Evolutionary conservation across 371 early-diverging fungal genomes (phyloP).

Genomic region (Syncephalastrum racemosum): DNA sequence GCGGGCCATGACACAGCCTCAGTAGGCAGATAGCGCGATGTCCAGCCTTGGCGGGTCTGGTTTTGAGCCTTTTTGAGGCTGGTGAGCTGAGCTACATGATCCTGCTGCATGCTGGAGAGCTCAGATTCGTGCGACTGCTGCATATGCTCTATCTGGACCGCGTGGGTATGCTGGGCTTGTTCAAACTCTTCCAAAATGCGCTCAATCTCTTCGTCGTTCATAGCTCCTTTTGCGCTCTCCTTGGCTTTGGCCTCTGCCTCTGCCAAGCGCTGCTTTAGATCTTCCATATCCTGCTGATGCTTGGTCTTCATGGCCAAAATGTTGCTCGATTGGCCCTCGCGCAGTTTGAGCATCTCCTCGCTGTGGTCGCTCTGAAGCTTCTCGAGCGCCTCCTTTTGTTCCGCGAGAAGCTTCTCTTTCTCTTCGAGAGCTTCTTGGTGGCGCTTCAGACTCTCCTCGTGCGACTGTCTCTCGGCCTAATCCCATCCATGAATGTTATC

Average conservation of each 20-base stretch:
- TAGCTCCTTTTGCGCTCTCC: constrained; percentile 20
- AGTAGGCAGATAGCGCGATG: constrained; percentile 34
- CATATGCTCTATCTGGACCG: constrained; percentile 37
- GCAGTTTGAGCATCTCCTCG: constrained; percentile 27
- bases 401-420: constrained; percentile 34
- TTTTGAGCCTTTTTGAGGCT: constrained; percentile 28
- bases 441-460: constrained; percentile 40
- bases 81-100: constrained; percentile 36
- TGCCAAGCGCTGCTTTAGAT: constrained; percentile 29
- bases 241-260: constrained; percentile 29
- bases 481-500: neutral
- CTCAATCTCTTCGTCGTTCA: constrained; percentile 76
- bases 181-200: constrained; percentile 79
- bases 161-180: constrained; percentile 38
- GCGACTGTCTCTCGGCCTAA: constrained; percentile 35
- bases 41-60: constrained; percentile 25
- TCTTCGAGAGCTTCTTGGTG: constrained; percentile 43
- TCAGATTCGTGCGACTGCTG: constrained; percentile 42
- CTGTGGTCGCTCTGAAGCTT: constrained; percentile 25
- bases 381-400: constrained; percentile 32
- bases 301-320: constrained; percentile 30
- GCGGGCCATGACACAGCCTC: constrained; percentile 48
- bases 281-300: constrained; percentile 37
- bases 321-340: constrained; percentile 25
- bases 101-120: constrained; percentile 27